Conservation (phyloP, 2,329 filamentous ascomycete species). For the Colletotrichum paranaense region DNA sequence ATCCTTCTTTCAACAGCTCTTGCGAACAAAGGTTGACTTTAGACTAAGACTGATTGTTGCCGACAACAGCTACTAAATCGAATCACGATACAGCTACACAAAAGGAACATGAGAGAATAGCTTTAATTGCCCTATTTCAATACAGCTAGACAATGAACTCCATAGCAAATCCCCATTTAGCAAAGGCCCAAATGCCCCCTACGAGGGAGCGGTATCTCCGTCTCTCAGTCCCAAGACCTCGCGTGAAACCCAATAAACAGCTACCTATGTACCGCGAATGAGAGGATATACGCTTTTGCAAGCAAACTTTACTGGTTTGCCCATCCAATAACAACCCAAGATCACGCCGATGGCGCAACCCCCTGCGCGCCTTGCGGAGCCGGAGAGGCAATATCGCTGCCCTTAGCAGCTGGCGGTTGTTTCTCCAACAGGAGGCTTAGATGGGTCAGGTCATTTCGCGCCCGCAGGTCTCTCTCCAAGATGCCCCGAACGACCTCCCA, state of each 20-base stretch:
- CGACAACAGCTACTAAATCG: no score
- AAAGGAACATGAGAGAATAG: background rate
- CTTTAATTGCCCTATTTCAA: background rate
- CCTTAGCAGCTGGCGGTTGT: slow-evolving; percentile 40
- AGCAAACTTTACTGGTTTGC: background rate
- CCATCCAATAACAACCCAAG: background rate
- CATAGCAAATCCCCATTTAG: background rate
- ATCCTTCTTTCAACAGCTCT: no score
- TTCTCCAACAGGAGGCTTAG: slow-evolving; percentile 67
- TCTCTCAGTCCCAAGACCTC: slow-evolving; percentile 5
- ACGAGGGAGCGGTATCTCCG: slow-evolving; percentile 11
- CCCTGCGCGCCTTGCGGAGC: slow-evolving; percentile 26
- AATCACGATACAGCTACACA: background rate
- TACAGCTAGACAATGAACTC: background rate
- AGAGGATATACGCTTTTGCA: background rate
- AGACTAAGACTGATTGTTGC: no score
- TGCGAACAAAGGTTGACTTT: no score
- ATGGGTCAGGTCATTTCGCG: slow-evolving; percentile 70
- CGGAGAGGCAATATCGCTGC: slow-evolving; percentile 13
- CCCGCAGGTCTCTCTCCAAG: slow-evolving; percentile 72
- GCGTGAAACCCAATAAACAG: background rate
- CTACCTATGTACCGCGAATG: slow-evolving; percentile 5
- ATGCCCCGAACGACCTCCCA: slow-evolving; percentile 80
- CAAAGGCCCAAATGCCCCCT: background rate
- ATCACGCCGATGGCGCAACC: slow-evolving; percentile 29